Percentiles rank a stretch among this genome's conserved stretches.
These are phyloP conservation scores for Chlamydomonas schloesseri DNA, from an alignment of 139 green algal species.

Conservation along the genomic window DNA sequence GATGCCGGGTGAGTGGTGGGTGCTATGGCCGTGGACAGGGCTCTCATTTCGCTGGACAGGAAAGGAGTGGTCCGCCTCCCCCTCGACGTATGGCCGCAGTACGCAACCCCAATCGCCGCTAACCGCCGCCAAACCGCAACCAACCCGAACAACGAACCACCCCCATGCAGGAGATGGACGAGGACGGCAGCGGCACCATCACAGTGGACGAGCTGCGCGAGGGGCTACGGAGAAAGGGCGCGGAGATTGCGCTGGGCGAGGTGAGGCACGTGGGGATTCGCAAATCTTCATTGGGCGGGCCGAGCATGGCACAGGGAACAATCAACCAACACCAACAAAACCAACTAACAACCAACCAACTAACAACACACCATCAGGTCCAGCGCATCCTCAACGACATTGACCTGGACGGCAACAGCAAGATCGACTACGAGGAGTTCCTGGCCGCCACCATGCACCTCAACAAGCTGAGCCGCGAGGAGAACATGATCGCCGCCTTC, in stretches of 20 bases:
- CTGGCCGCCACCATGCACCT: conserved; percentile 88
- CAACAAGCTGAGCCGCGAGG: conserved; percentile 84
- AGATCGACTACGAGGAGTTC: conserved; percentile 88
- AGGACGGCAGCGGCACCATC: conserved; percentile 74
- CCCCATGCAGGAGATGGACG: conserved; percentile 71
- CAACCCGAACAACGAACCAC: too few relatives aligned
- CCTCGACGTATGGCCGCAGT: too few relatives aligned
- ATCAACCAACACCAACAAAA: too few relatives aligned
- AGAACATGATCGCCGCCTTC: conserved; percentile 86
- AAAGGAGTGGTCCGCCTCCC: too few relatives aligned
- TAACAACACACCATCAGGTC: conserved; percentile 45
- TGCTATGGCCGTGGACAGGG: too few relatives aligned
- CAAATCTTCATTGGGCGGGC: too few relatives aligned
- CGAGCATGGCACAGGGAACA: too few relatives aligned
- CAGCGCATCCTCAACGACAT: conserved; percentile 69
- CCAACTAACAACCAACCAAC: too few relatives aligned
- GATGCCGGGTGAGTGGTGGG: too few relatives aligned
- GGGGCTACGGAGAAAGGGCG: conserved; percentile 76
- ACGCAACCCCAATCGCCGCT: too few relatives aligned
- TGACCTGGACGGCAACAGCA: conserved; percentile 68
- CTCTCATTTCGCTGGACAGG: too few relatives aligned
- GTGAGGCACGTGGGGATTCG: not conserved
- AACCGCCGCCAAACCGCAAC: not conserved
- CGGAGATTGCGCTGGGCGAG: conserved; percentile 31
- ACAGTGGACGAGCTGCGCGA: conserved; percentile 86